Evolutionary conservation across 2,329 filamentous ascomycete species (phyloP), one percentile per base, ranked within the genome.

Genomic region (Lasiodiplodia gonubiensis): DNA sequence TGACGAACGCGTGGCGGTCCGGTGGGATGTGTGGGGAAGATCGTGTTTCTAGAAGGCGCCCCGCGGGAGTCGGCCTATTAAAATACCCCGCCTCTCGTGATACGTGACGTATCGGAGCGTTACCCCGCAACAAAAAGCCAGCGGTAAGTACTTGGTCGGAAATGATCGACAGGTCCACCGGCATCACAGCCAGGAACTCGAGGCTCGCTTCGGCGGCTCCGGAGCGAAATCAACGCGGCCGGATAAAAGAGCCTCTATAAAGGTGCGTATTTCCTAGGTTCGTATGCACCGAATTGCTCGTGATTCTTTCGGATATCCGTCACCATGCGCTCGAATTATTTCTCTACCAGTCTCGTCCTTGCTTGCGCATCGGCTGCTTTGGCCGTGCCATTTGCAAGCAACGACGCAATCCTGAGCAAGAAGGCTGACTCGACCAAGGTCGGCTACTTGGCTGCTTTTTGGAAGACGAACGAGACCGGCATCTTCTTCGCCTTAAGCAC

Each of bases 131-230:
- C 18, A n/a, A 55, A 35, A 10, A 14, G 18, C 21, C 23, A 25
- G 49, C 16, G n/a, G 18, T 54, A 30, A 54, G 16, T 54, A 23
- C 53, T 37, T 33, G 11, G 12, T 8, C 0, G 30, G 30, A 14
- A 39, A 25, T 7, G 53, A 55, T 55, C 53, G 53, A 37, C 53
- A 55, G 53, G 53, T 55, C 53, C 53, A 55, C 53, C 53, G 53
- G 53, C 21, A n/a, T 39, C 25, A n/a, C 16, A n/a, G n/a, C 53
- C 53, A 55, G 18, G 21, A 55, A 21, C 53, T 39, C 7, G 53
- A 21, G 30, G 35, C 21, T 30, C 18, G 18, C 30, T 12, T 35
- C 53, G n/a, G 30, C 33, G 33, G 21, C 21, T 35, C 53, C 53
- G 53, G 53, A 16, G 21, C 4, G 21, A 55, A 14, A 37, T 4